Conservation (phyloP, 371 early-diverging fungal species). For the Rhizoclosmatium hyalinum region DNA sequence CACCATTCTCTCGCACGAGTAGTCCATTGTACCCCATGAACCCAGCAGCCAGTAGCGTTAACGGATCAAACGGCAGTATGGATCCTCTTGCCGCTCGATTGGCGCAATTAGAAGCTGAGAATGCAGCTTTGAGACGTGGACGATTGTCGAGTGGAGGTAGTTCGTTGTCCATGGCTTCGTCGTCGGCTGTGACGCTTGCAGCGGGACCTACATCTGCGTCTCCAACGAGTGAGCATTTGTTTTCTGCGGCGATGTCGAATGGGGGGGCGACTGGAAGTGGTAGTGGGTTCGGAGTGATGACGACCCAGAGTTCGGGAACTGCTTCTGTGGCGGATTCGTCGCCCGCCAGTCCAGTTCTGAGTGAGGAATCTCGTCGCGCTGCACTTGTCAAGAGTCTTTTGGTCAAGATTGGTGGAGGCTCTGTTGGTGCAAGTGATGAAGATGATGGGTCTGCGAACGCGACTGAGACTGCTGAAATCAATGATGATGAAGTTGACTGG, state of each 20-base stretch:
- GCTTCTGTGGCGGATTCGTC: not conserved
- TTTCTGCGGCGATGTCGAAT: not conserved
- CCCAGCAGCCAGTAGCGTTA: not conserved
- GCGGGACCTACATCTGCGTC: not conserved
- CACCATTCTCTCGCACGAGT: conserved; percentile 2
- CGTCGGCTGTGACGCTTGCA: not conserved
- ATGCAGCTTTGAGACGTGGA: conserved; percentile 23
- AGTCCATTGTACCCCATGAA: conserved; percentile 9
- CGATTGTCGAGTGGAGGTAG: conserved; percentile 21
- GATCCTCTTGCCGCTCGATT: conserved; percentile 25
- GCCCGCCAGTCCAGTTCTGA: not conserved
- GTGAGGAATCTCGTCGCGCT: not conserved
- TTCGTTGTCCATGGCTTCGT: not conserved
- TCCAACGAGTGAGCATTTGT: not conserved
- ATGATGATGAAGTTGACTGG: conserved; percentile 25
- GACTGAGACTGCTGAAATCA: not conserved
- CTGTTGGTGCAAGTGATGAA: not conserved
- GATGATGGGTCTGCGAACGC: not conserved
- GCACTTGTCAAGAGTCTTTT: not conserved
- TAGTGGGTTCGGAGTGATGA: not conserved
- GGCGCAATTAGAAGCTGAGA: conserved; percentile 29
- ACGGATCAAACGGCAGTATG: not conserved
- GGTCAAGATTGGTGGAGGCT: not conserved
- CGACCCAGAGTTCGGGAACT: not conserved
- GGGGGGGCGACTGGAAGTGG: not conserved